These are phyloP conservation scores for Pythium scleroteichum DNA, from an alignment of 352 stramenopile species.

Conservation along the genomic window DNA sequence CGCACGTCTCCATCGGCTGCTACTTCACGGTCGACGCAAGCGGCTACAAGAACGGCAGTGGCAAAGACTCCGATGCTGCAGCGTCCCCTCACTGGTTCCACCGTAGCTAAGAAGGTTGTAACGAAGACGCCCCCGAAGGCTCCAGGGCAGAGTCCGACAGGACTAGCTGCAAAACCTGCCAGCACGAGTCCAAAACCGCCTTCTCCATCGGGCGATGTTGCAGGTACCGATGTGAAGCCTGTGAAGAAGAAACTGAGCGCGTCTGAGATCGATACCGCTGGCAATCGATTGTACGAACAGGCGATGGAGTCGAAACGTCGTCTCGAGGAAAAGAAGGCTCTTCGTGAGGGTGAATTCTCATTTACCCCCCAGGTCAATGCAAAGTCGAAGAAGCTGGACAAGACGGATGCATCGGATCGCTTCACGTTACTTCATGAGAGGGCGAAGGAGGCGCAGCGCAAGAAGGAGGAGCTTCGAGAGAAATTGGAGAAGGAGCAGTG, in stretches of 20 bases:
- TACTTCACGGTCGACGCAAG: background rate
- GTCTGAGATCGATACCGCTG: conserved; percentile 49
- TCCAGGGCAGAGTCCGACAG: conserved; percentile 1
- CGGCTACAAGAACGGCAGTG: conserved; percentile 16
- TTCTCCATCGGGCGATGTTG: background rate
- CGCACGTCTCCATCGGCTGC: too few species aligned
- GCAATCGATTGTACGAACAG: conserved; percentile 63
- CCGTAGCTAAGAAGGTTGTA: background rate
- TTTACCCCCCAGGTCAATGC: conserved; percentile 64
- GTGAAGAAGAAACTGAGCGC: conserved; percentile 59
- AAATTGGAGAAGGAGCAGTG: conserved; percentile 52
- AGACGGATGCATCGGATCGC: conserved; percentile 34
- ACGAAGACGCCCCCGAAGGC: conserved; percentile 34
- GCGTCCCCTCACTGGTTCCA: conserved; percentile 21
- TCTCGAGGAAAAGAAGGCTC: conserved; percentile 50
- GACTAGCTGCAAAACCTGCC: background rate
- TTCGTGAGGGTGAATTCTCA: conserved; percentile 53
- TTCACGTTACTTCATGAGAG: conserved; percentile 58
- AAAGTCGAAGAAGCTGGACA: conserved; percentile 42
- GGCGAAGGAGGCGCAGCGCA: conserved; percentile 49
- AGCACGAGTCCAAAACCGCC: conserved; percentile 5
- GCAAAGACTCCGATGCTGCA: conserved; percentile 12
- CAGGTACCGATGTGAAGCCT: conserved; percentile 10
- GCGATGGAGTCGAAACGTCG: conserved; percentile 58
- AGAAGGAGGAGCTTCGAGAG: conserved; percentile 57